Base-by-base conservation (phyloP, 441 rosid genomes). In the Populus hybrid region DNA sequence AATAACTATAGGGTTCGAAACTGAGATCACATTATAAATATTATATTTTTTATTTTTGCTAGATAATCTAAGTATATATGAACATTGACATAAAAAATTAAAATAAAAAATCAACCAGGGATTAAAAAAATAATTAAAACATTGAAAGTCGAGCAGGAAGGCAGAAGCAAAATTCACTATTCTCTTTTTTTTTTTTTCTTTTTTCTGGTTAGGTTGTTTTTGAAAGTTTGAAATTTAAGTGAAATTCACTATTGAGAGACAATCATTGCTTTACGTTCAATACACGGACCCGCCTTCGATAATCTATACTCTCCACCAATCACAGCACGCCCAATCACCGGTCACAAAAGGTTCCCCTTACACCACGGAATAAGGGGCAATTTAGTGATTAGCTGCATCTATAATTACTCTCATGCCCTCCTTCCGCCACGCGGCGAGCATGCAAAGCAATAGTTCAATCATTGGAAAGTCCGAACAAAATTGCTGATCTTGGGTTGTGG, bases 211-310 rank as follows among this genome's bases (percentile, higher is more conserved):
- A 20, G 12, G 12, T 6, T 21, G 68, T 76, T 59, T 59, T 14
- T 33, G 50, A 26, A 45, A 38, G 11, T 68, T 74, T 77, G 68
- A 64, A 77, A 81, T 79, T 64, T 45, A 71, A 40, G 64, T 21
- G 67, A 70, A 12, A 26, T 6, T 61, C 4, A 56, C 64, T 66
- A 65, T 79, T 64, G 66, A 40, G 50, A 26, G 59, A 35, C 79
- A 42, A 83, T 75, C 53, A 76, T 83, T 82, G 82, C 85, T 80
- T 82, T 67, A 59, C 85, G 85, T 80, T 26, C 64, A 69, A 69
- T 76, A 2, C 80, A 82, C 74, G 85, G 65, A 64, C 64, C 38
- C 5, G 0, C 8, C 35, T 31, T 42, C 59, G 38, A 14, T 23
- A 18, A 16, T 59, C 31, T 14, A 18, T 23, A 10, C 29, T 28